Percentiles rank a stretch among this genome's conserved stretches.
These are phyloP conservation scores for Gossypium raimondii DNA, from an alignment of 345 rosid genomes.

Conservation along the genomic window DNA sequence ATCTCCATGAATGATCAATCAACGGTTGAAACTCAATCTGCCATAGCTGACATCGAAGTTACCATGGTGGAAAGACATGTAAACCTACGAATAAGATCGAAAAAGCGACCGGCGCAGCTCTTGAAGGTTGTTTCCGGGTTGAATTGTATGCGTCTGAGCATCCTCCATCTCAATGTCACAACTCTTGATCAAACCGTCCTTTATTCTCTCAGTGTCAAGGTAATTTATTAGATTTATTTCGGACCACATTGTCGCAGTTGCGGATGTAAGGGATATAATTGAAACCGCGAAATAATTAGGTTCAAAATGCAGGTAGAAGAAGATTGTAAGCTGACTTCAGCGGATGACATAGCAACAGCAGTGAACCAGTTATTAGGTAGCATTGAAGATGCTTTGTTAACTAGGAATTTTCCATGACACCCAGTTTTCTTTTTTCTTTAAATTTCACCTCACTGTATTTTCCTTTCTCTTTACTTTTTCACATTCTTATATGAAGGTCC, in stretches of 20 bases:
- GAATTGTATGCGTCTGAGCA: conserved; percentile 52
- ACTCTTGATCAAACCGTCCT: conserved; percentile 58
- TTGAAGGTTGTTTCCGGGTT: conserved; percentile 59
- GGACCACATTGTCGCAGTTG: too few relatives aligned
- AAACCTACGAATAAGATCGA: conserved; percentile 66
- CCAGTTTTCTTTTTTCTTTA: too few relatives aligned
- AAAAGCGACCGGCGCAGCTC: conserved; percentile 65
- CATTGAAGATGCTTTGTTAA: conserved; percentile 41
- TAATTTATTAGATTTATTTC: conserved; percentile 3
- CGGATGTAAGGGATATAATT: too few relatives aligned
- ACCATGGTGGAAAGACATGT: conserved; percentile 81
- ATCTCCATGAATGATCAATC: conserved; percentile 21
- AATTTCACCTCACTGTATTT: too few relatives aligned
- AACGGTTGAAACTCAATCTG: conserved; percentile 20
- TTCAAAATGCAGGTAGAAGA: conserved; percentile 70
- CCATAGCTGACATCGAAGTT: conserved; percentile 66
- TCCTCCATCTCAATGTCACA: conserved; percentile 78
- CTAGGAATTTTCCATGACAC: not conserved
- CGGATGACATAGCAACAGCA: conserved; percentile 72
- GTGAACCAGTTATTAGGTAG: conserved; percentile 55
- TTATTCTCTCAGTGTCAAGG: conserved; percentile 80
- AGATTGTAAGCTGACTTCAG: conserved; percentile 67
- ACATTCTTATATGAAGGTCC: too few relatives aligned
- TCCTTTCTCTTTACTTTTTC: too few relatives aligned
- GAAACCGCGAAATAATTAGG: too few relatives aligned